phyloP scores from a whole-genome alignment of 2,329 filamentous ascomycete species.

The Ophidiomyces ophidiicola region DNA sequence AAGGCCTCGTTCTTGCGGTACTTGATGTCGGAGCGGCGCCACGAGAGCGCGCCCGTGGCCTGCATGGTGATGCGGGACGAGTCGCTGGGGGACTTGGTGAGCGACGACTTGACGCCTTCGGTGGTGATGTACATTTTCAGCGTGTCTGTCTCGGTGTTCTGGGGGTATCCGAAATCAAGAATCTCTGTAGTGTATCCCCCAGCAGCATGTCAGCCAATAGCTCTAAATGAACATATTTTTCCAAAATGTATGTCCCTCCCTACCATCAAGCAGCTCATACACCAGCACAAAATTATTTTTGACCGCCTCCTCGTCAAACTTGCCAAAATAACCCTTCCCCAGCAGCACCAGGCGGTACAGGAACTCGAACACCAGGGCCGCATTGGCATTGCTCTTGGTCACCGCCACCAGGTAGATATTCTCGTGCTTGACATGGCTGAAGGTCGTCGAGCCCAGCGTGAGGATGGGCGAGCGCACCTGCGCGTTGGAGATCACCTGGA shows the following conservation, averaged over 20 bases:
- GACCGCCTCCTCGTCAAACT: constrained; percentile 97
- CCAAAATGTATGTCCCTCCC: not conserved
- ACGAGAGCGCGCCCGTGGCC: constrained; percentile 89
- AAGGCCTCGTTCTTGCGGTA: constrained; percentile 99
- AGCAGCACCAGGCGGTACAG: constrained; percentile 82
- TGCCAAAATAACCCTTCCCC: constrained; percentile 93
- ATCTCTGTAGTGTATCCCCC: constrained; percentile 55
- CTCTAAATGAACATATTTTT: not conserved
- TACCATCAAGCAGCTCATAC: constrained; percentile 90
- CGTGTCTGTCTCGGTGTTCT: constrained; percentile 97
- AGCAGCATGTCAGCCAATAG: not conserved
- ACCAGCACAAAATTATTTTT: constrained; percentile 99
- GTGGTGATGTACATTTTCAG: constrained; percentile 99
- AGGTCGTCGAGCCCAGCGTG: constrained; percentile 92
- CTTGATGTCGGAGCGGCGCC: constrained; percentile 93
- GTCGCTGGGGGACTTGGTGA: constrained; percentile 58
- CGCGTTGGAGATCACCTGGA: constrained; percentile 97
- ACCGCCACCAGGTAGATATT: constrained; percentile 97
- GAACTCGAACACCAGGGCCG: constrained; percentile 94
- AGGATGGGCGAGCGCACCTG: constrained; percentile 96
- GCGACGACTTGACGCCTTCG: constrained; percentile 84
- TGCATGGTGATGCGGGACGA: constrained; percentile 99
- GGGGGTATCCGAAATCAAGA: constrained; percentile 95
- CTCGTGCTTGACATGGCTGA: constrained; percentile 98
- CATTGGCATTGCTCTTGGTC: constrained; percentile 98